Evolutionary conservation across 2,329 filamentous ascomycete species (phyloP).

Genomic region (Fusarium tanahbumbuense): DNA sequence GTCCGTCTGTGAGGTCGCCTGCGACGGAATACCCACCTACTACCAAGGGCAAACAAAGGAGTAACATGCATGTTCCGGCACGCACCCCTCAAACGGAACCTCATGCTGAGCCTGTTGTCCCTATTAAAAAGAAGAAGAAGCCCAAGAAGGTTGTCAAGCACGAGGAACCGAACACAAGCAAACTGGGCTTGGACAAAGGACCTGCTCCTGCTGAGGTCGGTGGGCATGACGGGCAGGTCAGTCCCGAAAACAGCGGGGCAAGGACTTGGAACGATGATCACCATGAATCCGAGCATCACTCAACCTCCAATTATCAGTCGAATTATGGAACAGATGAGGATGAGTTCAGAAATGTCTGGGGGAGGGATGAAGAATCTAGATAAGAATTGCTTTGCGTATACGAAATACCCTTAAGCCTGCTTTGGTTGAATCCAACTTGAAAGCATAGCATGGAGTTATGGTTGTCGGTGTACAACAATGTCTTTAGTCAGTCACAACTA

Average conservation of each 20-base stretch:
- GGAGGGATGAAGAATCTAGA: conserved; percentile 43
- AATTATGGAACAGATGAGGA: conserved; percentile 51
- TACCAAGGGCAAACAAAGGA: conserved; percentile 43
- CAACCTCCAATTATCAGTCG: conserved; percentile 43
- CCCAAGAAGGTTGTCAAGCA: conserved; percentile 52
- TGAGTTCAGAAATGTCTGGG: conserved; percentile 62
- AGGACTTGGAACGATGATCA: conserved; percentile 10
- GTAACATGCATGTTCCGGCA: conserved; percentile 18
- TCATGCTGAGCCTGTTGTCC: conserved; percentile 47
- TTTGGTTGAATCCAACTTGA: conserved; percentile 15
- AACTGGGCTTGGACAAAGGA: conserved; percentile 44
- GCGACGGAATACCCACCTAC: conserved; percentile 19
- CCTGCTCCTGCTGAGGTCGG: conserved; percentile 27
- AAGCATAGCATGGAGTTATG: conserved; percentile 47
- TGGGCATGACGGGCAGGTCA: conserved; percentile 37
- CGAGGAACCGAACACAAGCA: conserved; percentile 47
- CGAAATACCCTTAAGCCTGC: conserved; percentile 34
- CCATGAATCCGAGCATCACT: conserved; percentile 27
- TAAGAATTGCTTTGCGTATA: conserved; percentile 29
- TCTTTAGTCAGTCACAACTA: conserved; percentile 35
- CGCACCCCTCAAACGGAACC: conserved; percentile 32
- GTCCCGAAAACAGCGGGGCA: conserved; percentile 39
- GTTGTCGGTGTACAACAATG: conserved; percentile 33
- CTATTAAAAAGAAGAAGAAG: conserved; percentile 56
- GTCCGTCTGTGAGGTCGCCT: conserved; percentile 39